Evolutionary conservation across 129 eudicot genomes (phyloP).

Genomic region (Mikania micrantha): DNA sequence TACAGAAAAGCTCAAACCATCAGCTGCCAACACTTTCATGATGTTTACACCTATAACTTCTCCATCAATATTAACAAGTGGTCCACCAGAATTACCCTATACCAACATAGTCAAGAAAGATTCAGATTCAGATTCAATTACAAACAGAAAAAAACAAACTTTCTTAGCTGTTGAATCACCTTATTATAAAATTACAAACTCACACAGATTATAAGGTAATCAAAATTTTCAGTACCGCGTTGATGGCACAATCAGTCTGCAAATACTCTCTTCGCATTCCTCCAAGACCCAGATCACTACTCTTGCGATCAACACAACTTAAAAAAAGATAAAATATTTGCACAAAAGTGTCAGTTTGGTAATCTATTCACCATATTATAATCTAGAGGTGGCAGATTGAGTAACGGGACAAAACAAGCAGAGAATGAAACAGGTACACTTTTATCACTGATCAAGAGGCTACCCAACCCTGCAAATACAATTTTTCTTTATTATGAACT

Average conservation of each 20-base stretch:
- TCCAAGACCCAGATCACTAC: slow-evolving; percentile 96
- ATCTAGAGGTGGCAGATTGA: neutral
- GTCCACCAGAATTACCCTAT: slow-evolving; percentile 97
- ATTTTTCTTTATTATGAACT: neutral
- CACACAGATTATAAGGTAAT: slow-evolving; percentile 7
- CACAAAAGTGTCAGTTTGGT: neutral
- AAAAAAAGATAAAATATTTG: slow-evolving; percentile 2
- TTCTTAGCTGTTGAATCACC: neutral
- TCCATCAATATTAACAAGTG: slow-evolving; percentile 81
- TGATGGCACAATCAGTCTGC: slow-evolving; percentile 91
- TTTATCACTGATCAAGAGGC: neutral
- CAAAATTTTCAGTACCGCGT: slow-evolving; percentile 42
- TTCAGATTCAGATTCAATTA: neutral
- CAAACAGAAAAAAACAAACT: slow-evolving; percentile 4
- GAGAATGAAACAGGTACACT: neutral
- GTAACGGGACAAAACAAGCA: neutral
- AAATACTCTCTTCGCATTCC: slow-evolving; percentile 94
- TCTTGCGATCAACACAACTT: slow-evolving; percentile 96
- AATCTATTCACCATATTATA: neutral
- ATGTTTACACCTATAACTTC: slow-evolving; percentile 82
- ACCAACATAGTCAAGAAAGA: slow-evolving; percentile 6
- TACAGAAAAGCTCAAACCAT: slow-evolving; percentile 81
- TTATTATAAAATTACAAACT: neutral
- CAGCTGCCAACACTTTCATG: slow-evolving; percentile 53
- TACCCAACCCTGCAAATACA: no score